Evolutionary conservation across 2,329 filamentous ascomycete species (phyloP).

Genomic region (Pochonia chlamydosporia): DNA sequence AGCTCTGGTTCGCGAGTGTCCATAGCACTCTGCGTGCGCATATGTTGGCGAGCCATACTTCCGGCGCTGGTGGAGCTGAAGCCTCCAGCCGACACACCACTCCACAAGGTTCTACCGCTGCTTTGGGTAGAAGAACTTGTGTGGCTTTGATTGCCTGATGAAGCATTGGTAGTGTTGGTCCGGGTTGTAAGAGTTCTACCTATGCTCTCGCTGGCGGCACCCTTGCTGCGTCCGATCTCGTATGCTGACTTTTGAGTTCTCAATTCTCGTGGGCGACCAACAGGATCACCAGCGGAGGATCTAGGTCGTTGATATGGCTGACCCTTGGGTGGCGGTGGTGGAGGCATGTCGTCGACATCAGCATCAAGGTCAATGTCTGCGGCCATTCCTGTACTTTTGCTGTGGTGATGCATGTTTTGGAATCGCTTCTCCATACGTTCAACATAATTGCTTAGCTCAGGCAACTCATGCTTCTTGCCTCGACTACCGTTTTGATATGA

Average conservation of each 20-base stretch:
- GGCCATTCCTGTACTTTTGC: slow-evolving; percentile 27
- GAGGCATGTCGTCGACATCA: slow-evolving; percentile 44
- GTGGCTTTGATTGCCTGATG: slow-evolving; percentile 64
- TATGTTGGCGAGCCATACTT: slow-evolving; percentile 75
- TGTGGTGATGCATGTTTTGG: slow-evolving; percentile 62
- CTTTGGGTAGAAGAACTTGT: slow-evolving; percentile 70
- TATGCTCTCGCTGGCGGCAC: slow-evolving; percentile 37
- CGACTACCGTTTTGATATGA: slow-evolving; percentile 34
- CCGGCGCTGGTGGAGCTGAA: slow-evolving; percentile 95
- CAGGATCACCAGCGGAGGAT: slow-evolving; percentile 47
- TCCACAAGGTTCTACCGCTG: slow-evolving; percentile 87
- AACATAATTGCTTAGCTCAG: slow-evolving; percentile 79
- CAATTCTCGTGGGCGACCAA: slow-evolving; percentile 39
- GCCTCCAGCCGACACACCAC: slow-evolving; percentile 80
- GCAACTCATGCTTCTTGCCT: slow-evolving; percentile 50
- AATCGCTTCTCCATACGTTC: slow-evolving; percentile 86
- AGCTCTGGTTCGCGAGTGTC: slow-evolving; percentile 51
- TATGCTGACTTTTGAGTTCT: slow-evolving; percentile 69
- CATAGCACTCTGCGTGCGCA: slow-evolving; percentile 59
- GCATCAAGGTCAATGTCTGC: slow-evolving; percentile 10
- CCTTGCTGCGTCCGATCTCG: slow-evolving; percentile 54
- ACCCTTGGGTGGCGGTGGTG: slow-evolving; percentile 58
- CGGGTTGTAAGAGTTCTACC: slow-evolving; percentile 83
- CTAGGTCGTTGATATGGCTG: slow-evolving; percentile 48
- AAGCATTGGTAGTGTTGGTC: slow-evolving; percentile 75